These are phyloP conservation scores for Lecanicillium sp. DNA, from an alignment of 2,329 filamentous ascomycete species.

Conservation along the genomic window DNA sequence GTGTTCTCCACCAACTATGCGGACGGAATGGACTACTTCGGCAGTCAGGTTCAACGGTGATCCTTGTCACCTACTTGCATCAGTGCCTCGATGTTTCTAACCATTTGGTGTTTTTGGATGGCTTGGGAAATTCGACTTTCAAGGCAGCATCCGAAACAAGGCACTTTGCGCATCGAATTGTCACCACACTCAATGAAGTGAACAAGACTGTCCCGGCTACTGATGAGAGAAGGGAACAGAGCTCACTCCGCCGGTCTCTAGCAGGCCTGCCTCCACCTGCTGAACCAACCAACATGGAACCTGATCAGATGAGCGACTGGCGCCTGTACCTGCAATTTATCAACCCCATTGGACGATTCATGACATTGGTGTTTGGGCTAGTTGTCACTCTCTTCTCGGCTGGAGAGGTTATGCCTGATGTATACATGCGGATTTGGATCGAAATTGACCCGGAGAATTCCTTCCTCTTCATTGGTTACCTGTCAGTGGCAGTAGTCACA, in stretches of 20 bases:
- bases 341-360: not conserved
- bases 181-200: not conserved
- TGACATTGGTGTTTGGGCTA: not conserved
- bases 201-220: not conserved
- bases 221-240: not conserved
- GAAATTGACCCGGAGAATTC: not conserved
- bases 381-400: not conserved
- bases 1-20: not conserved
- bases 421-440: not conserved
- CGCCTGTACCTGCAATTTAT: not conserved
- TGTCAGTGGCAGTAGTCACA: not conserved
- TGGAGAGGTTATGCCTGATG: not conserved
- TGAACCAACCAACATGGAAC: not conserved
- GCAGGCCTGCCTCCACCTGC: not conserved
- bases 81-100: not conserved
- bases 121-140: not conserved
- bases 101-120: not conserved
- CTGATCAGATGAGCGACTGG: not conserved
- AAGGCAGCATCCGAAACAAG: not conserved
- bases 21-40: not conserved
- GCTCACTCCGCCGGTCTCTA: not conserved
- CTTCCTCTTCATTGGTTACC: not conserved
- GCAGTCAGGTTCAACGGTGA: not conserved
- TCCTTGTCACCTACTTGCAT: not conserved
- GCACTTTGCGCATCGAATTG: not conserved